phyloP scores from a whole-genome alignment of 2,329 filamentous ascomycete species.

The Cladosporium halotolerans region DNA sequence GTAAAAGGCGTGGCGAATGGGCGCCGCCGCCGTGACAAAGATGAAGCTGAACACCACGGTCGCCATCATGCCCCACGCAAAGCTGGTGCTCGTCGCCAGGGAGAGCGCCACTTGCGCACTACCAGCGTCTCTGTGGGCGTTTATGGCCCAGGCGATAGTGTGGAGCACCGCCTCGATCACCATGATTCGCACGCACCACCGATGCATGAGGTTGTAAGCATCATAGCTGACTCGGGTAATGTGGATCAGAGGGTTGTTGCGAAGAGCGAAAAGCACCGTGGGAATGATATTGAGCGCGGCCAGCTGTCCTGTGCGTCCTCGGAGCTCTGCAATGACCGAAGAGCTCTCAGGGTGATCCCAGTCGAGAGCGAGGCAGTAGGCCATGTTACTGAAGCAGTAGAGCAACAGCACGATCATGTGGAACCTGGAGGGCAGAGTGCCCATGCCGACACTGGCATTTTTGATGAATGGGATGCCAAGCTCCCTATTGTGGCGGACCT shows the following conservation, averaged over 20 bases:
- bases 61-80: constrained; percentile 57
- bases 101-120: constrained; percentile 51
- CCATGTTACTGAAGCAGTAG: constrained; percentile 66
- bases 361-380: constrained; percentile 66
- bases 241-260: constrained; percentile 86
- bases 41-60: constrained; percentile 58
- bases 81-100: constrained; percentile 56
- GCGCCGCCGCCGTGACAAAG: constrained; percentile 64
- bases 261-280: constrained; percentile 77
- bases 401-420: constrained; percentile 62
- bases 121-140: constrained; percentile 55
- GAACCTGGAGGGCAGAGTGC: constrained; percentile 73
- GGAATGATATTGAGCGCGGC: constrained; percentile 88
- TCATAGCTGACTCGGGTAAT: constrained; percentile 86
- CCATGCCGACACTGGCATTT: constrained; percentile 66
- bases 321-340: constrained; percentile 70
- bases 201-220: constrained; percentile 85
- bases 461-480: constrained; percentile 54
- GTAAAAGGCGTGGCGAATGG: constrained; percentile 89
- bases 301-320: constrained; percentile 78
- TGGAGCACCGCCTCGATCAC: constrained; percentile 65
- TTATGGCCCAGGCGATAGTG: constrained; percentile 66
- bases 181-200: constrained; percentile 73
- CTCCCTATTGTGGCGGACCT: constrained; percentile 70
- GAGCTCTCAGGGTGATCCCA: constrained; percentile 43